Percentiles rank a stretch among this genome's conserved stretches.
Conservation (phyloP, 352 stramenopile genomes). For the Blastocystis sp. region DNA sequence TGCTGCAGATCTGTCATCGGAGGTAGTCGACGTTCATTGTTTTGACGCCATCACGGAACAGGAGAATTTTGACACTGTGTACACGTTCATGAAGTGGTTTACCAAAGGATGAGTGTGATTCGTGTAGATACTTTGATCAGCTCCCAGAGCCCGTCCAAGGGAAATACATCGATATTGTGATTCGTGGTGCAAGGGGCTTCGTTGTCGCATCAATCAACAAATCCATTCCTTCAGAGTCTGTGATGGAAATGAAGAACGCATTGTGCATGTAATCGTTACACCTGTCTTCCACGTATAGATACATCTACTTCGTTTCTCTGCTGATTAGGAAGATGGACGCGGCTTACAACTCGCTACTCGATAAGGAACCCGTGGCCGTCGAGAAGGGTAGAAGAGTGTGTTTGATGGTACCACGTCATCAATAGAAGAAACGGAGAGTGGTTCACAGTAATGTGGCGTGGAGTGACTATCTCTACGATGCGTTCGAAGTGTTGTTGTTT, state of each 20-base stretch:
- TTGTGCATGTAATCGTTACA: conserved; percentile 23
- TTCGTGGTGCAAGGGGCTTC: conserved; percentile 44
- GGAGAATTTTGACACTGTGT: conserved; percentile 44
- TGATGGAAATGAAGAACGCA: conserved; percentile 9
- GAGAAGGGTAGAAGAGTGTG: conserved; percentile 24
- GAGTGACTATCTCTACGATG: conserved; percentile 55
- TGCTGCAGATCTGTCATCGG: conserved; percentile 16
- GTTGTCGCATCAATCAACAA: conserved; percentile 54
- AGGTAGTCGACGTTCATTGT: conserved; percentile 55
- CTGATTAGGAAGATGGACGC: conserved; percentile 50
- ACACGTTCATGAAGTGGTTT: conserved; percentile 48
- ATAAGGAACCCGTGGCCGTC: not conserved
- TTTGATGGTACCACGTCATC: not conserved
- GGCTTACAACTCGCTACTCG: conserved; percentile 17
- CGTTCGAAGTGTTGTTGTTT: conserved; percentile 56
- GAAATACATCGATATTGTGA: conserved; percentile 26
- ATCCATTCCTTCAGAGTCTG: not conserved
- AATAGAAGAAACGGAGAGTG: conserved; percentile 49
- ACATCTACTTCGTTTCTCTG: conserved; percentile 43
- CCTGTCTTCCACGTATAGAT: not conserved
- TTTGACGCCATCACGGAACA: conserved; percentile 56
- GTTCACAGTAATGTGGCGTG: conserved; percentile 11
- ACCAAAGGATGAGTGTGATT: not conserved
- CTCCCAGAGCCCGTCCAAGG: conserved; percentile 7
- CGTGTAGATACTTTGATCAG: conserved; percentile 63